Evolutionary conservation across 164 flowering plant genomes (phyloP).

Genomic region (Cinnamomum chago): DNA sequence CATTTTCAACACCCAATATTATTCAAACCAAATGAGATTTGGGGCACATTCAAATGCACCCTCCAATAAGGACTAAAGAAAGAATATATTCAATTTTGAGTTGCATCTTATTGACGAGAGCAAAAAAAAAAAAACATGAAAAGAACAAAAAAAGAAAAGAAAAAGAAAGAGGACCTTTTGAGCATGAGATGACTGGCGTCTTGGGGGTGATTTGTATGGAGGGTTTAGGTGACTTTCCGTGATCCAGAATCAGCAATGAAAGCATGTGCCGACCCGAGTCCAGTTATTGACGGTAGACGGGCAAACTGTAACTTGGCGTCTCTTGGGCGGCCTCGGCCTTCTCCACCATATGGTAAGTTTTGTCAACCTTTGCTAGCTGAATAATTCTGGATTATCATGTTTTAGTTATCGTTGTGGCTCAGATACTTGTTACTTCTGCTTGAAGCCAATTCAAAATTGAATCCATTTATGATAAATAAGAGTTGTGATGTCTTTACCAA

Average conservation of each 20-base stretch:
- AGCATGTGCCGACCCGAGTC: conserved; percentile 79
- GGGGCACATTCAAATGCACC: background rate
- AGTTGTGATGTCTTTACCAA: too few species aligned
- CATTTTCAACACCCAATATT: background rate
- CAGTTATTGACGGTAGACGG: conserved; percentile 78
- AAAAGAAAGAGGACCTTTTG: background rate
- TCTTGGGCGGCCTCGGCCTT: conserved; percentile 75
- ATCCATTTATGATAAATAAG: too few species aligned
- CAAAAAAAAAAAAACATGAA: conserved; percentile 41
- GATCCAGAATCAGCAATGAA: conserved; percentile 81
- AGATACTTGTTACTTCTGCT: too few species aligned
- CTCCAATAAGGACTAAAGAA: background rate
- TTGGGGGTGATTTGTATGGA: conserved; percentile 38
- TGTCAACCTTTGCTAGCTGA: background rate
- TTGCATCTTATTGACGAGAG: conserved; percentile 18
- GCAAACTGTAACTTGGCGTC: conserved; percentile 94
- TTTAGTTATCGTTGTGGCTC: too few species aligned
- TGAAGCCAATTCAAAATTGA: too few species aligned
- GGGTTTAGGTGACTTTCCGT: conserved; percentile 91
- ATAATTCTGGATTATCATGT: too few species aligned
- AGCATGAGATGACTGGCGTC: conserved; percentile 35
- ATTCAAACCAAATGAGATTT: background rate
- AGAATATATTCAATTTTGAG: conserved; percentile 10
- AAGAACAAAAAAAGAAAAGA: background rate
- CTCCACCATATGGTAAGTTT: conserved; percentile 26